Percentiles rank a stretch among this genome's conserved stretches.
phyloP scores from a whole-genome alignment of 768 basidiomycete species.

The Kwoniella europaea region DNA sequence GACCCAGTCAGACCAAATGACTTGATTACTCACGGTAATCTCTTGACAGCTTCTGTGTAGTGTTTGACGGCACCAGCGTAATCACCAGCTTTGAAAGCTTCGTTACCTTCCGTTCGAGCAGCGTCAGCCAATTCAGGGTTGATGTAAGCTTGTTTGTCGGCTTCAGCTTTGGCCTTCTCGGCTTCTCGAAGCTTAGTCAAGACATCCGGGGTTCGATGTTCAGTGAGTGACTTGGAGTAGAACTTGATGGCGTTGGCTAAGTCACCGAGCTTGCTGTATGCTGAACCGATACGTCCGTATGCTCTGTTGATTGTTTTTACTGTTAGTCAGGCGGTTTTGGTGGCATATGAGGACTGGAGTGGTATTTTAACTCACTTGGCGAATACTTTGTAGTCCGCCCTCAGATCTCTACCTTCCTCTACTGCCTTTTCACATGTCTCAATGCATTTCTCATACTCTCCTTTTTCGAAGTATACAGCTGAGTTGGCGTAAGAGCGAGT shows the following conservation, averaged over 20 bases:
- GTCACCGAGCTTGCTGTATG: slow-evolving; percentile 82
- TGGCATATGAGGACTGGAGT: no score
- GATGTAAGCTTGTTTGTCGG: slow-evolving; percentile 80
- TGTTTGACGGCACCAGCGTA: slow-evolving; percentile 88
- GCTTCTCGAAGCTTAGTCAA: slow-evolving; percentile 83
- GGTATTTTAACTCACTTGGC: slow-evolving; percentile 66
- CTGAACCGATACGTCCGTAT: slow-evolving; percentile 82
- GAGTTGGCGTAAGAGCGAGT: slow-evolving; percentile 1
- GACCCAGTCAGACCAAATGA: background rate
- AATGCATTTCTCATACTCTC: slow-evolving; percentile 86
- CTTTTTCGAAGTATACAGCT: slow-evolving; percentile 94
- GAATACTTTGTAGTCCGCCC: slow-evolving; percentile 91
- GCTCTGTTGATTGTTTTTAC: slow-evolving; percentile 61
- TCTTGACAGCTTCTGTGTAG: slow-evolving; percentile 96
- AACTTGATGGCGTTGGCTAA: slow-evolving; percentile 78
- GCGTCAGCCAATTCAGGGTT: slow-evolving; percentile 78
- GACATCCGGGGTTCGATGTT: slow-evolving; percentile 93
- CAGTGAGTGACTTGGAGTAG: slow-evolving; percentile 90
- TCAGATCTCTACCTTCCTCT: slow-evolving; percentile 87
- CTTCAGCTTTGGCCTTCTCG: slow-evolving; percentile 78
- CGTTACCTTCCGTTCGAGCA: slow-evolving; percentile 91
- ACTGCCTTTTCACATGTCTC: slow-evolving; percentile 94
- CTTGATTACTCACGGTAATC: slow-evolving; percentile 67
- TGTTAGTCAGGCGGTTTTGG: no score
- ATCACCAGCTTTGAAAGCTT: slow-evolving; percentile 81